A percentile compares a stretch with the other conserved stretches of the same genome.
Evolutionary conservation across 2,329 filamentous ascomycete genomes (phyloP).

Genomic region (Alternaria arborescens): DNA sequence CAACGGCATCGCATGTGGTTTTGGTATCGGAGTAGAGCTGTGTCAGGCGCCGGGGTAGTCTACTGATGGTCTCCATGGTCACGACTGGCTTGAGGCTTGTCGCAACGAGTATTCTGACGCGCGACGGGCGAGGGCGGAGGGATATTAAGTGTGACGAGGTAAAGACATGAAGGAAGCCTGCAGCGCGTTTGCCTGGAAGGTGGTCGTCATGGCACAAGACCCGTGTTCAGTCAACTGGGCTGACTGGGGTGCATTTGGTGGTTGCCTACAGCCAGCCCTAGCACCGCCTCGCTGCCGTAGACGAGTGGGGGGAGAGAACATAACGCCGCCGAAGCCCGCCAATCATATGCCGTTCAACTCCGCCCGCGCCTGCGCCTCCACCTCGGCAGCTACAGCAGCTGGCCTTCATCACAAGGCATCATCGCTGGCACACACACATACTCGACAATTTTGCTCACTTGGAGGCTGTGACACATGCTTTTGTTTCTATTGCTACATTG

Average conservation of each 20-base stretch:
- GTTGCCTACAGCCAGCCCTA: conserved; percentile 33
- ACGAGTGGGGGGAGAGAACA: conserved; percentile 8
- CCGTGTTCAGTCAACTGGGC: conserved; percentile 24
- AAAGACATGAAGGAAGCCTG: conserved; percentile 30
- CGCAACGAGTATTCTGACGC: conserved; percentile 13
- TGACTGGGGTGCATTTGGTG: conserved; percentile 38
- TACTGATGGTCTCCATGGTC: conserved; percentile 49
- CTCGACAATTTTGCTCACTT: not conserved
- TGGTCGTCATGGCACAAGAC: conserved; percentile 37
- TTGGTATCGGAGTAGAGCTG: conserved; percentile 83
- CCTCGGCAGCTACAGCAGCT: not conserved
- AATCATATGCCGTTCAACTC: conserved; percentile 14
- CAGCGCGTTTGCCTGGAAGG: conserved; percentile 41
- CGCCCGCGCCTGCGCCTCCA: conserved; percentile 17
- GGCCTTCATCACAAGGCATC: not conserved
- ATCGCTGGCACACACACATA: not conserved
- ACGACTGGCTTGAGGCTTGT: conserved; percentile 3
- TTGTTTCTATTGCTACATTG: not conserved
- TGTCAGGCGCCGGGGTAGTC: conserved; percentile 53
- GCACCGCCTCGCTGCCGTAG: conserved; percentile 21
- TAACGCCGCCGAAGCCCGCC: conserved; percentile 2
- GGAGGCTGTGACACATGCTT: not conserved
- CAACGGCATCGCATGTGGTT: conserved; percentile 75
- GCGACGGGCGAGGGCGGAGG: conserved; percentile 12
- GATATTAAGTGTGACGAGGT: conserved; percentile 16